Evolutionary conservation across 768 basidiomycete species (phyloP).

Genomic region (Auriscalpium microsporum): DNA sequence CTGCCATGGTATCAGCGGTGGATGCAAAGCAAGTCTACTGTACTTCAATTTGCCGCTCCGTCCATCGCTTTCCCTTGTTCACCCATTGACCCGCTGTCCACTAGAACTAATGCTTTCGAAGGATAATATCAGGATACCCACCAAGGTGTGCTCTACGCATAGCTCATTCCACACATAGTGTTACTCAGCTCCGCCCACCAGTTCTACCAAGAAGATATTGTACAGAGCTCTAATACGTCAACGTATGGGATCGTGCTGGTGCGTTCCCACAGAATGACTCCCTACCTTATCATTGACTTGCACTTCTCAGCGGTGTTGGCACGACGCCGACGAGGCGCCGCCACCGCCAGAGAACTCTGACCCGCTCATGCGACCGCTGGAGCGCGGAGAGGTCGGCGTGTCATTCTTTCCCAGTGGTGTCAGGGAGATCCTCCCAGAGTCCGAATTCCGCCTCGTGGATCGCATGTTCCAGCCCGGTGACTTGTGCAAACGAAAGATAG

Average conservation of each 20-base stretch:
- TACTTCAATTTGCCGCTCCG: not conserved
- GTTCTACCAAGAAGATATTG: slow-evolving; percentile 35
- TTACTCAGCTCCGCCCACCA: slow-evolving; percentile 7
- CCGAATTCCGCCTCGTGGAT: slow-evolving; percentile 61
- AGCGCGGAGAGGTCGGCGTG: slow-evolving; percentile 77
- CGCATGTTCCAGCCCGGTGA: slow-evolving; percentile 74
- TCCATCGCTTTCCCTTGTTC: not conserved
- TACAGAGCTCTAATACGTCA: slow-evolving; percentile 26
- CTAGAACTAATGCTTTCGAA: slow-evolving; percentile 20
- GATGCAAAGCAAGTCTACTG: no score
- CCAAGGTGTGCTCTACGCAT: slow-evolving; percentile 22
- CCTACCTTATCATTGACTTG: slow-evolving; percentile 1
- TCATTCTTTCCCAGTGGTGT: slow-evolving; percentile 48
- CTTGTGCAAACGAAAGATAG: slow-evolving; percentile 69
- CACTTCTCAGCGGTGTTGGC: slow-evolving; percentile 68
- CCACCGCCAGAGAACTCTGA: slow-evolving; percentile 39
- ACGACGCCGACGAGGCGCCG: slow-evolving; percentile 69
- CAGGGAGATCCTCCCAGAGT: slow-evolving; percentile 66
- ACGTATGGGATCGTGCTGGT: slow-evolving; percentile 60
- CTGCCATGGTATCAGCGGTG: not conserved
- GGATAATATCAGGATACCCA: slow-evolving; percentile 19
- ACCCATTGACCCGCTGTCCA: not conserved
- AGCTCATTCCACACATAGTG: not conserved
- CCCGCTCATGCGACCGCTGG: slow-evolving; percentile 67
- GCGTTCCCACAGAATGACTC: slow-evolving; percentile 11